Evolutionary conservation across 2,329 filamentous ascomycete species (phyloP), one percentile per base, ranked within the genome.

Genomic region (Orbilia oligospora): DNA sequence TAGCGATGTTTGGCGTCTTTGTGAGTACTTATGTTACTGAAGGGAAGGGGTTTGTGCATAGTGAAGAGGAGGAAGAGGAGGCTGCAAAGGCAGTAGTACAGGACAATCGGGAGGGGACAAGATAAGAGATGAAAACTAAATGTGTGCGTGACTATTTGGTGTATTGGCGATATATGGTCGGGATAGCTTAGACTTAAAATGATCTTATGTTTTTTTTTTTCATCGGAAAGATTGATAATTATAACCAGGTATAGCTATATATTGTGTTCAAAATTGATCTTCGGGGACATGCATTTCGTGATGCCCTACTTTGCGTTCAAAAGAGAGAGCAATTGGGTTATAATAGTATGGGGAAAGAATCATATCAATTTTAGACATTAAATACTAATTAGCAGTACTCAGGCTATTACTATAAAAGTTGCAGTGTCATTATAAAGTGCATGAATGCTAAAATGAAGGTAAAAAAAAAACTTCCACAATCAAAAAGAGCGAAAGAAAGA

Each of bases 1-100:
- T 81, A n/a, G 83, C 83, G 0, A 71, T 81, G 16, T 73, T 83
- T n/a, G 83, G 83, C 55, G 71, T 72, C 5, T 76, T 80, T 71
- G 76, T 79, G 30, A 69, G 80, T 46, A 67, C 41, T 46, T 79
- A 79, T 80, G 24, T 81, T 27, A 80, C 49, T 33, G 81, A 81
- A 36, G 81, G 81, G 30, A 75, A 75, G 33, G 81, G 80, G 20
- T 80, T 80, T 33, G 79, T 68, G 9, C 44, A 68, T 16, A 67
- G 53, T 18, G 73, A 71, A 27, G 75, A 78, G 33, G 75, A 77
- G 20, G 68, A 69, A 27, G 73, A 66, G 30, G 67, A 71, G 8
- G 68, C 20, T 6, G 68, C 53, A 20, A 77, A 77, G 22, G 36
- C 49, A 24, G 4, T 41, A 22, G 46, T 33, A 36, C 44, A 61